Conservation (phyloP, 2,329 filamentous ascomycete species). For the Fusarium sp. region DNA sequence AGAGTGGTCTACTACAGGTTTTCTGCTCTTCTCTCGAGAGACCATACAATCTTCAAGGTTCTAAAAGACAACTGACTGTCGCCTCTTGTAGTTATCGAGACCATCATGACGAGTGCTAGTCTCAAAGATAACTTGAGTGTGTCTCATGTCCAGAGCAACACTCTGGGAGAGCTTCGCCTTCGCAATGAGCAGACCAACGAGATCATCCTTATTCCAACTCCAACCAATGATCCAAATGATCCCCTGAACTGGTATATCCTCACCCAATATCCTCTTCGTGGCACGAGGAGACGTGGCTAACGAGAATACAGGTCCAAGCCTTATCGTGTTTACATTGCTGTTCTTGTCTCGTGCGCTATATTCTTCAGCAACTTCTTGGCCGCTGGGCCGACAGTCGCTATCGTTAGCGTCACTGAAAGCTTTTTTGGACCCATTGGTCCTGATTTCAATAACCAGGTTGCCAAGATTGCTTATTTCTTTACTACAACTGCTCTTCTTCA, state of each 20-base stretch:
- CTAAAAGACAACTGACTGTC: too few species aligned
- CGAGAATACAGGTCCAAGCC: constrained; percentile 54
- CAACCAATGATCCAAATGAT: constrained; percentile 40
- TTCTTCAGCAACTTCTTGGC: constrained; percentile 69
- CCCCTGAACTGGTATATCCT: constrained; percentile 59
- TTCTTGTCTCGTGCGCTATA: constrained; percentile 65
- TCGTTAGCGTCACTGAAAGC: constrained; percentile 60
- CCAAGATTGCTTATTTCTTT: constrained; percentile 65
- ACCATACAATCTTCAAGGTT: too few species aligned
- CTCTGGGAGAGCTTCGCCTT: not conserved
- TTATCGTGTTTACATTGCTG: constrained; percentile 64
- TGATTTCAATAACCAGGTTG: constrained; percentile 50
- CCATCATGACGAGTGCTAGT: not conserved
- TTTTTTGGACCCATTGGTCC: constrained; percentile 58
- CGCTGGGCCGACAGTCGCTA: constrained; percentile 66
- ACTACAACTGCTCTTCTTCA: constrained; percentile 61
- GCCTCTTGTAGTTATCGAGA: not conserved
- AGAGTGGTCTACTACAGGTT: too few species aligned
- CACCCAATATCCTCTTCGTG: too few species aligned
- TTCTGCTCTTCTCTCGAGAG: too few species aligned
- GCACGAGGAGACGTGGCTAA: too few species aligned
- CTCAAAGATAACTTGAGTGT: not conserved
- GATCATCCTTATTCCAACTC: constrained; percentile 32
- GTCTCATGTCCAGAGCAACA: not conserved
- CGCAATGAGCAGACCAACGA: constrained; percentile 19